Conservation (phyloP, 1,139 yeast genomes). For the Pichia sp. region DNA sequence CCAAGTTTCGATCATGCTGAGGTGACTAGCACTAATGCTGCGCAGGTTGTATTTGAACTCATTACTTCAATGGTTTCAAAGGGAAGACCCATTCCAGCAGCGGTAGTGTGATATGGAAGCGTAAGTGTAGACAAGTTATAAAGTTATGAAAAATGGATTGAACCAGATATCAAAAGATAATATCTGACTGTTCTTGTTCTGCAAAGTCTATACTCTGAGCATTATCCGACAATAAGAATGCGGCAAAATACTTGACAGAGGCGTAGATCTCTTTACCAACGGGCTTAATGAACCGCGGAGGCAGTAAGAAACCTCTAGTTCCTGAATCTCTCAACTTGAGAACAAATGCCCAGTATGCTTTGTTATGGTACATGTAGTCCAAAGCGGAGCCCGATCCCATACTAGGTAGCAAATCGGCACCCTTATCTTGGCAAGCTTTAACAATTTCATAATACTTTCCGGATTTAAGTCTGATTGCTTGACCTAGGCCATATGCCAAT, state of each 20-base stretch:
- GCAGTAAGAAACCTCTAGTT: conserved; percentile 74
- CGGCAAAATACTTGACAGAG: conserved; percentile 63
- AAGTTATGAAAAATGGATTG: not conserved
- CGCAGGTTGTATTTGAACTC: conserved; percentile 66
- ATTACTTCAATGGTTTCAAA: conserved; percentile 62
- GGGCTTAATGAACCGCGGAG: conserved; percentile 61
- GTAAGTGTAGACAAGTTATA: not conserved
- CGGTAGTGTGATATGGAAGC: no score
- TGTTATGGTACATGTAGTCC: conserved; percentile 77
- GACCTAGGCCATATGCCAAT: conserved; percentile 72
- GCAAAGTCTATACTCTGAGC: no score
- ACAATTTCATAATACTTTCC: conserved; percentile 62
- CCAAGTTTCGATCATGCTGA: conserved; percentile 71
- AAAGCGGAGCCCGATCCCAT: conserved; percentile 76
- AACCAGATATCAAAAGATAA: not conserved
- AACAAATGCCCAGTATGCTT: conserved; percentile 82
- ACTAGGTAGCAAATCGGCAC: conserved; percentile 62
- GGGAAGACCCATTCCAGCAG: conserved; percentile 26
- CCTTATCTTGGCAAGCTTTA: conserved; percentile 76
- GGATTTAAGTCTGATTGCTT: conserved; percentile 55
- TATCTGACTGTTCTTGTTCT: not conserved
- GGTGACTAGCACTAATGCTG: conserved; percentile 68
- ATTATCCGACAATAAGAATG: conserved; percentile 40
- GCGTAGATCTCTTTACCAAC: conserved; percentile 72
- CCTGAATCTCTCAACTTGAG: conserved; percentile 79